Evolutionary conservation across 2,329 filamentous ascomycete genomes (phyloP), one percentile per base, ranked within the genome.

Genomic region (Colletotrichum spaethianum): DNA sequence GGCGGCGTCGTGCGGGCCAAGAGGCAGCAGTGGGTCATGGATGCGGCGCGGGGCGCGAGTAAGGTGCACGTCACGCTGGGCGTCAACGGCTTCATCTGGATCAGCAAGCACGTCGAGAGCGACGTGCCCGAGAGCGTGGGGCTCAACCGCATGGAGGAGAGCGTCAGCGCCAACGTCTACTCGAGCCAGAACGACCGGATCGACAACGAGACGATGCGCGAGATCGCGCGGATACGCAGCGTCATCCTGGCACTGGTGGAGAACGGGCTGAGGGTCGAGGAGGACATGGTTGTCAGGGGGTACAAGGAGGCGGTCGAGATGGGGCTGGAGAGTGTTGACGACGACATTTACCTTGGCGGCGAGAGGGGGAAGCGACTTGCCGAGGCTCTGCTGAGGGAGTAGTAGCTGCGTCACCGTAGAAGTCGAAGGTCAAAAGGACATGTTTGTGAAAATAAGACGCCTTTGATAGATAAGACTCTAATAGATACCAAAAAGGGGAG

Each of bases 41-140:
- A 92, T 71, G 81, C 81, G 6, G 81, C 81, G 9, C 83, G 86
- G 74, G 86, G 88, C 42, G 87, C 88, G 42, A 87, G 90, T 63
- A 92, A 91, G 74, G 89, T 99, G 36, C 94, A 98, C 79, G 91
- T 98, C 9, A 89, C 98, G 63, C 86, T 99, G 1, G 96, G 96
- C 2, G 96, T 99, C 48, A 99, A 99, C 78, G 96, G 96, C 1
- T 98, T 97, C 80, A 95, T 98, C 70, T 99, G 94, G 93, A 95
- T 98, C 78, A 92, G 92, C 82, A 95, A 94, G 84, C 94, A 97
- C 77, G 85, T 93, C 9, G 91, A 93, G 75, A 88, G 88, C 44
- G 87, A 88, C n/a, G 83, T 85, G n/a, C 80, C 82, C n/a, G 79
- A 79, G 9, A 75, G 88, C 85, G 93, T 94, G 20, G 79, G 90